Conservation (phyloP, 371 early-diverging fungal genomes). For the Mucor saturninus region DNA sequence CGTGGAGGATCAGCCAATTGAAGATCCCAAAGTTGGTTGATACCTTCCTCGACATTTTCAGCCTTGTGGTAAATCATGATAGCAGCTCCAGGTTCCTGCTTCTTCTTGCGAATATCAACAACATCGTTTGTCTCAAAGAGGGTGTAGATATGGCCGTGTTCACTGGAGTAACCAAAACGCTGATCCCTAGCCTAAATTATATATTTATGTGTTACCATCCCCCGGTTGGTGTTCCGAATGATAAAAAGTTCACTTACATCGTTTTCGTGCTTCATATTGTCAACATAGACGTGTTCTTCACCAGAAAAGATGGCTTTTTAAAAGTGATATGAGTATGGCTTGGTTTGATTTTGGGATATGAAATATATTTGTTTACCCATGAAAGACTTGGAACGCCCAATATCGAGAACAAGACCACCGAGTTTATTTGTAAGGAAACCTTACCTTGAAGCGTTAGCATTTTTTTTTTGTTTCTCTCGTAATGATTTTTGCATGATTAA, state of each 20-base stretch:
- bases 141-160: slow-evolving; percentile 38
- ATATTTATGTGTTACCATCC: slow-evolving; percentile 17
- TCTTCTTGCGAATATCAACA: slow-evolving; percentile 40
- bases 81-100: slow-evolving; percentile 32
- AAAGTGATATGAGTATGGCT: background rate
- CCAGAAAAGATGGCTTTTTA: slow-evolving; percentile 44
- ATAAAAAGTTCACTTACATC: slow-evolving; percentile 26
- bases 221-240: slow-evolving; percentile 16
- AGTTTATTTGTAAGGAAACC: slow-evolving; percentile 53
- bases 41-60: slow-evolving; percentile 28
- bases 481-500: background rate
- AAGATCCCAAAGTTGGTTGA: slow-evolving; percentile 45
- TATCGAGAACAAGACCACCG: slow-evolving; percentile 44
- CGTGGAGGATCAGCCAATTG: slow-evolving; percentile 49
- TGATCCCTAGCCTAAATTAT: slow-evolving; percentile 42
- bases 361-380: slow-evolving; percentile 31
- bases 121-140: slow-evolving; percentile 34
- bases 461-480: background rate
- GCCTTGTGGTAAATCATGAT: slow-evolving; percentile 45
- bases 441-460: slow-evolving; percentile 1
- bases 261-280: slow-evolving; percentile 47
- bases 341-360: too few species aligned
- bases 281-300: slow-evolving; percentile 43
- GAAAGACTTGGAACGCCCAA: slow-evolving; percentile 45
- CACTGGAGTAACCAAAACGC: slow-evolving; percentile 40